Base-by-base conservation (phyloP, 345 rosid species). In the Dipteronia sinensis region DNA sequence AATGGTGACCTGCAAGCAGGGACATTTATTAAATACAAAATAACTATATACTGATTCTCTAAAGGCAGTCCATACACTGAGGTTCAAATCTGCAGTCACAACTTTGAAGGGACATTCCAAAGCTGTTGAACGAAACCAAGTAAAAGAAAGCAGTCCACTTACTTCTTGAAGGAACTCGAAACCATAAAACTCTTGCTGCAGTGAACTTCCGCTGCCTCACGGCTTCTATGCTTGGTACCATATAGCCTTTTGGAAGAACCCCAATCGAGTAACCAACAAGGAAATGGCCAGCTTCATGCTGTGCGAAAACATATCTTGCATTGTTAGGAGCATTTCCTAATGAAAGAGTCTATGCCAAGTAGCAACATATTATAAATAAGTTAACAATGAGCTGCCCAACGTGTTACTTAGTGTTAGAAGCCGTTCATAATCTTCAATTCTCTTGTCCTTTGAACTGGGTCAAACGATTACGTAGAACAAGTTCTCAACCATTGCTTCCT, bases 261-360 rank as follows among this genome's bases (percentile, higher is more conserved):
- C 93, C 95, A 1, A 89, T 87, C 82, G 89, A 82, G 78, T 89
- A 89, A 34, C 86, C 91, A 64, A 82, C 83, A 3, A 88, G 84
- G 82, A 91, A 88, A 83, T 89, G 93, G 4, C 92, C 92, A 0
- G 93, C 90, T 86, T 91, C 90, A 67, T 88, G 95, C 90, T 87
- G 83, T 75, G 74, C 11, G n/a, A 22, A 25, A 22, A 4, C 49
- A 29, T 40, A 7, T 29, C 23, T 74, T 42, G 12, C 61, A 13
- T 9, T 5, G 25, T 11, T n/a, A 61, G 38, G 10, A 17, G n/a
- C 38, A 49, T 42, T 23, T 38, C 4, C 47, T 20, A 6, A 34
- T 25, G 4, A 40, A 34, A 65, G 46, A 44, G 70, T 29, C 66
- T 19, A 66, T 11, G 17, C 42, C 38, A 70, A 49, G 38, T 46